Base-by-base conservation (phyloP, 2,329 filamentous ascomycete genomes). In the Pleomassaria siparia region DNA sequence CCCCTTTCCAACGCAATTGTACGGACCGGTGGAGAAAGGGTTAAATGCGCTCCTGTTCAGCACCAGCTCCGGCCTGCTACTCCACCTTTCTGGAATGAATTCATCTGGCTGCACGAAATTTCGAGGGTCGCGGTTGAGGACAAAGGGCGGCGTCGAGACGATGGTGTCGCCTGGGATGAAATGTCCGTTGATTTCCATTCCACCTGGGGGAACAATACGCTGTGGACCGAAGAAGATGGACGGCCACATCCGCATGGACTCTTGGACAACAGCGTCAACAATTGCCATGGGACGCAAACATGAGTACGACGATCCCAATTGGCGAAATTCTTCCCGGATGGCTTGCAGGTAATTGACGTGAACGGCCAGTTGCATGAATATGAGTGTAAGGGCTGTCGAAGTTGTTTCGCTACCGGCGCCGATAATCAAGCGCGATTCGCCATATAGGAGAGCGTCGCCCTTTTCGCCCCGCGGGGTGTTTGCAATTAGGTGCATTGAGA, bases 1-100 rank as follows among this genome's bases (percentile, higher is more conserved):
- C 0, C 37, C 76, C 73, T 87, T 88, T 1, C 86, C 86, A 36
- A 87, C 85, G 62, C 86, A 89, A 5, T 82, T 84, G 20, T 86
- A 74, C 0, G 84, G 80, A 0, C 86, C 86, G 40, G 87, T 73
- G 13, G 26, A 28, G 49, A 88, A 88, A 3, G 87, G 84, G 51
- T 82, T 87, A 68, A 87, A 90, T 0, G 86, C 86, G 33, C 74
- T 40, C n/a, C 37, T 40, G 33, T 50, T 28, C n/a, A 30, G 41
- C 3, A 49, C 37, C 37, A 54, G 13, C 22, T 45, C 47, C 1
- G 47, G 42, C 12, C 28, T n/a, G 2, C 26, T 29, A 4, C 22
- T 39, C 51, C 47, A 54, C 11, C 47, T 33, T 37, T 54, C 47
- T 2, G 51, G 47, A 12, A 54, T 46, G 40, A 54, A 54, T 12